Evolutionary conservation across 2,329 filamentous ascomycete genomes (phyloP), one percentile per base, ranked within the genome.

Genomic region (Calycina marina): DNA sequence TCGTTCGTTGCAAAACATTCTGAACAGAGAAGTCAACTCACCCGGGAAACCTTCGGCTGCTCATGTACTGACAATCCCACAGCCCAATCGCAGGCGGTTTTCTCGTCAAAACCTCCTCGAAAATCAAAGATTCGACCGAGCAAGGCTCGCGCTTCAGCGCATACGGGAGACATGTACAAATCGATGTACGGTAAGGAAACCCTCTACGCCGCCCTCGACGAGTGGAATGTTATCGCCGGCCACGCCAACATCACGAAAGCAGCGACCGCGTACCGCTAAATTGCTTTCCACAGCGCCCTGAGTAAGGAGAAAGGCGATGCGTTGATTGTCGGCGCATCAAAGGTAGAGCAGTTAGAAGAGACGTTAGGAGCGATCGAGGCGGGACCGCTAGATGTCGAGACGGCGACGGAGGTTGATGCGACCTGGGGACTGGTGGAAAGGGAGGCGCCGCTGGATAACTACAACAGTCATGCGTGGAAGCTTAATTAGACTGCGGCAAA

Each of bases 41-140:
- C n/a, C n/a, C n/a, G n/a, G n/a, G n/a, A n/a, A n/a, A n/a, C n/a
- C n/a, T n/a, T n/a, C n/a, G n/a, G n/a, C n/a, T n/a, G n/a, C n/a
- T n/a, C n/a, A n/a, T n/a, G n/a, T n/a, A n/a, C n/a, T n/a, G n/a
- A n/a, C n/a, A n/a, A n/a, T n/a, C n/a, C n/a, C n/a, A 85, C 58
- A 88, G 86, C 52, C 81, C 80, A 2, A 61, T 86, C 31, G 80
- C 79, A 2, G 82, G 81, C 16, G 82, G 82, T 2, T 59, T 90
- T n/a, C 77, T 90, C 48, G 65, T 61, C 13, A 39, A 39, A 22
- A 22, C 8, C 20, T 8, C 20, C 26, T 17, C 5, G n/a, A 13
- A 11, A 5, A n/a, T 10, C 20, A 39, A 12, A 16, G 35, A 8
- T 24, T 5, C 14, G 4, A 24, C 11, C 25, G 4, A 17, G 37